phyloP scores from a whole-genome alignment of 1,284 basidiomycete species.

The Somion occarium region DNA sequence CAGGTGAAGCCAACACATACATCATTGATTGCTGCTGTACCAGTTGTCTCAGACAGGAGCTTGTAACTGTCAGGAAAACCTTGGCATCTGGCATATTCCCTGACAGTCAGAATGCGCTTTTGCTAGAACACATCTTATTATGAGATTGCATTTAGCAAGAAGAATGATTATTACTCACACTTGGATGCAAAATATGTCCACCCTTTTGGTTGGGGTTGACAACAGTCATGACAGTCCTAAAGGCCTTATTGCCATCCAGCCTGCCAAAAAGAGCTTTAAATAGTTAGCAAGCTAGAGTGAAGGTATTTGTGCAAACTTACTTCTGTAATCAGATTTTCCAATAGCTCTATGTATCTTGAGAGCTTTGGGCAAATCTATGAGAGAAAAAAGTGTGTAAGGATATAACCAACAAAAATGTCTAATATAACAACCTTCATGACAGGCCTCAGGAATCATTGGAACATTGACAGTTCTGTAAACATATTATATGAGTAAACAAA shows the following conservation, averaged over 20 bases:
- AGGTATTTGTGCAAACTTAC: not conserved
- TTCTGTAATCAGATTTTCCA: not conserved
- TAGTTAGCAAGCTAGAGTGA: not conserved
- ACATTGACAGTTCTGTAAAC: too few relatives aligned
- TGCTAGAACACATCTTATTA: slow-evolving; percentile 36
- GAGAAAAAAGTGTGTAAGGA: not conserved
- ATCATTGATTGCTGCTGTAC: slow-evolving; percentile 36
- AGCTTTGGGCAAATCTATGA: too few relatives aligned
- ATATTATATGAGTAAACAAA: not conserved
- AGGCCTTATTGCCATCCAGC: slow-evolving; percentile 42
- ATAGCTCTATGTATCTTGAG: too few relatives aligned
- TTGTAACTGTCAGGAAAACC: slow-evolving; percentile 66
- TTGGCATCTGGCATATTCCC: slow-evolving; percentile 65
- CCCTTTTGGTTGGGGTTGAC: slow-evolving; percentile 46
- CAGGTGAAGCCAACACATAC: slow-evolving; percentile 38
- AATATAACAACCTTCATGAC: not conserved
- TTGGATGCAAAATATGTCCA: slow-evolving; percentile 52
- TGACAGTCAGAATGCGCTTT: slow-evolving; percentile 58
- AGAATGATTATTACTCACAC: slow-evolving; percentile 34
- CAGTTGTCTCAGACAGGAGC: slow-evolving; percentile 39
- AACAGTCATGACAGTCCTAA: slow-evolving; percentile 56
- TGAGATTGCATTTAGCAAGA: too few relatives aligned
- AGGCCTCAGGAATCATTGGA: not conserved
- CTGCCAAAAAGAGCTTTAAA: slow-evolving; percentile 48
- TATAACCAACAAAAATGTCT: slow-evolving; percentile 4